Percentiles rank a stretch among this genome's conserved stretches.
Conservation (phyloP, 257 asterid genomes). For the Solanum dulcamara region DNA sequence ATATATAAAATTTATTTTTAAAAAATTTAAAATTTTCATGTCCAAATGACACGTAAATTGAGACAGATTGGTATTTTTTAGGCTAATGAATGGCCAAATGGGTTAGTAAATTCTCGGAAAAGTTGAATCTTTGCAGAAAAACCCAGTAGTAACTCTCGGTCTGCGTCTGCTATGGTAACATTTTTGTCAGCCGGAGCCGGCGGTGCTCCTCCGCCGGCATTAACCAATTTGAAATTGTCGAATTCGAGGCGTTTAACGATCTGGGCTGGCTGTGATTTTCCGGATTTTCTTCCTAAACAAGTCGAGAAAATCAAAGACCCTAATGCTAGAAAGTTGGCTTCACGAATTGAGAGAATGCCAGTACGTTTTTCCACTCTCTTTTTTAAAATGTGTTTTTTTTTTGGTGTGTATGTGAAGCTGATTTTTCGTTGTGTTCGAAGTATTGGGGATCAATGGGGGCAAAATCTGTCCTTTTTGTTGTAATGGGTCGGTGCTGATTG, state of each 20-base stretch:
- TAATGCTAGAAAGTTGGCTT: conserved; percentile 59
- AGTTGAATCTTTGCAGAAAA: background rate
- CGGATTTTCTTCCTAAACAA: conserved; percentile 28
- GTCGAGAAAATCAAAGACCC: conserved; percentile 48
- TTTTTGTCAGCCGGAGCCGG: background rate
- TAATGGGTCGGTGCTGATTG: background rate
- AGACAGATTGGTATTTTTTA: no score
- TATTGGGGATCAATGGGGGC: background rate
- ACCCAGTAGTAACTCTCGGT: background rate
- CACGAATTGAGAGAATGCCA: conserved; percentile 57
- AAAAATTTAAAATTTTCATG: no score
- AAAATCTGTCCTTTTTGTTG: background rate
- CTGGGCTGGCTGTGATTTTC: conserved; percentile 22
- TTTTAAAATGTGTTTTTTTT: background rate
- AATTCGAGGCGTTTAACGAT: conserved; percentile 12
- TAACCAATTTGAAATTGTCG: background rate
- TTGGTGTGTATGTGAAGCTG: background rate
- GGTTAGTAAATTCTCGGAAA: background rate
- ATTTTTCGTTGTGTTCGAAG: background rate
- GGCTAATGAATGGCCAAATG: no score
- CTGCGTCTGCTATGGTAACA: background rate
- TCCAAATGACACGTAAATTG: no score
- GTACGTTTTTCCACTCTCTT: conserved; percentile 11
- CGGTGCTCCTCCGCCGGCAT: background rate
- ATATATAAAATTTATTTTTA: no score